Evolutionary conservation across 345 rosid species (phyloP), one percentile per base, ranked within the genome.

Genomic region (Euphorbia lathyris): DNA sequence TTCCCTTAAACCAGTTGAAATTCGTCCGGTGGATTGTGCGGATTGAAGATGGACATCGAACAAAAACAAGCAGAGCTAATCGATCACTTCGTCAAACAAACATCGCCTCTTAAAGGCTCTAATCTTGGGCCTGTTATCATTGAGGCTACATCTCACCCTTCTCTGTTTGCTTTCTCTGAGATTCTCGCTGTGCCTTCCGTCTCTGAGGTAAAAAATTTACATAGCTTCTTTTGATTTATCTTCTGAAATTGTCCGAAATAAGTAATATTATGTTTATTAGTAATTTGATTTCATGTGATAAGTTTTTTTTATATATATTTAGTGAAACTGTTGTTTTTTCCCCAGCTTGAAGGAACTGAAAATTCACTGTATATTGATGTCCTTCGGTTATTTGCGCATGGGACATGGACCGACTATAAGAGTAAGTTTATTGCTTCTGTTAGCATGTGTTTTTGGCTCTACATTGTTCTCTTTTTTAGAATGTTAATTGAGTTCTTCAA

Each of bases 321-420:
- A 34, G 22, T 9, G 11, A 20, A 55, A 48, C 38, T 45, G 11
- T 16, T 58, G 17, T 42, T 13, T 38, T 63, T 36, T 38, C 81
- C n/a, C 88, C 93, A 96, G 99, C 98, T 95, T 63, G 83, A 84
- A 85, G 96, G 96, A 76, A 81, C 83, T 48, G 88, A 86, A 65
- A 76, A 79, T 79, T 84, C 93, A 22, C 42, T 65, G 6, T 79
- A 82, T 70, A 83, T 89, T 23, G 86, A 88, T 67, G 32, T 89
- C 43, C 91, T 96, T 58, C 84, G 87, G 14, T 77, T 92, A 86
- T 96, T 90, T 80, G 91, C 96, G 3, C 91, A 92, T 68, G 98
- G 99, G 67, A 96, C 96, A 14, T 92, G 98, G 98, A 84, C 81
- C 68, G 97, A 96, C 67, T 96, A 87, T 87, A 96, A 88, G 81